A percentile compares a stretch with the other conserved stretches of the same genome.
Evolutionary conservation across 192 early-diverging fungal species (phyloP).

Genomic region (Pecoramyces ruminantium): DNA sequence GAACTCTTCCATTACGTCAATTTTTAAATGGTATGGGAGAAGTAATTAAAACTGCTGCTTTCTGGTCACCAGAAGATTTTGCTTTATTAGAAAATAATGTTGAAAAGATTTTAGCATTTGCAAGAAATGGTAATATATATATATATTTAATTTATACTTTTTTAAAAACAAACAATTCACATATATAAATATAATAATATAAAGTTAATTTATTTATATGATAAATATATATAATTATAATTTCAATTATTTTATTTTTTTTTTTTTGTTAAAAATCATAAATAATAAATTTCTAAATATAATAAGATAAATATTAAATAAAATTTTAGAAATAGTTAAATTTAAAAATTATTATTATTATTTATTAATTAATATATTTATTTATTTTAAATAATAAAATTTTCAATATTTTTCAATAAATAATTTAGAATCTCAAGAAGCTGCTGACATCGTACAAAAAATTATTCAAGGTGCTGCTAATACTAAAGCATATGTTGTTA

Average conservation of each 20-base stretch:
- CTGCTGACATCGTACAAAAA: constrained; percentile 32
- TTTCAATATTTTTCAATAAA: not conserved
- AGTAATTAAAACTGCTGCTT: constrained; percentile 93
- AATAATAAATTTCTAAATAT: too few species aligned
- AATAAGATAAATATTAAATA: too few species aligned
- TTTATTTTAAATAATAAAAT: not conserved
- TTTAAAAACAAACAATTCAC: not conserved
- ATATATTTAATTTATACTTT: not conserved
- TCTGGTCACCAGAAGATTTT: constrained; percentile 80
- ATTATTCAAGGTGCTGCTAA: constrained; percentile 74
- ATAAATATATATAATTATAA: too few species aligned
- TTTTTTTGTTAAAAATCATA: too few species aligned
- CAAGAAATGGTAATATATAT: not conserved
- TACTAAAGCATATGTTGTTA: constrained; percentile 90
- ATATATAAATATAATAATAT: too few species aligned
- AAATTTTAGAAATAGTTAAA: too few species aligned
- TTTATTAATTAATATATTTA: too few species aligned
- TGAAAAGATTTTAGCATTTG: constrained; percentile 60
- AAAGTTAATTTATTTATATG: too few species aligned
- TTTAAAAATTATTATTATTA: too few species aligned
- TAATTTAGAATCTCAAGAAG: not conserved
- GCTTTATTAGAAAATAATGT: constrained; percentile 70
- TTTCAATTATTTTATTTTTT: too few species aligned
- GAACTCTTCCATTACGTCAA: constrained; percentile 74
- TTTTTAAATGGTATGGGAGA: constrained; percentile 96